Evolutionary conservation across 352 stramenopile species (phyloP).

Genomic region (Globisporangium spinosum): DNA sequence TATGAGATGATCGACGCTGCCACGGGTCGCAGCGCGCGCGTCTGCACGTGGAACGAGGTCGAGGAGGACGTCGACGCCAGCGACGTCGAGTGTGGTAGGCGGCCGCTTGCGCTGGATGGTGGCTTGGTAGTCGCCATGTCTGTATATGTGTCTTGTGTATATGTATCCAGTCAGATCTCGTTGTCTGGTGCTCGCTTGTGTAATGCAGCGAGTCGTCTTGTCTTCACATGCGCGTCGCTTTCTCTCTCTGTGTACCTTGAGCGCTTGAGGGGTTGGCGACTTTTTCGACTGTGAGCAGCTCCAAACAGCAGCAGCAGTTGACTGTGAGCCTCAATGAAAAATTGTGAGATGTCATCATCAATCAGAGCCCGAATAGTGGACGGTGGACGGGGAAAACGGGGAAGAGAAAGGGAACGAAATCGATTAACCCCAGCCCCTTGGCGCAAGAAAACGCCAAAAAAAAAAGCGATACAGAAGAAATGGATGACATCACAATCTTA

Average conservation of each 20-base stretch:
- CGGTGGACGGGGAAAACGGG: not conserved
- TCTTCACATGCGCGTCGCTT: not conserved
- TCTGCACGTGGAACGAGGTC: slow-evolving; percentile 29
- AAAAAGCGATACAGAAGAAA: no score
- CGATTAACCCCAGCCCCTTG: not conserved
- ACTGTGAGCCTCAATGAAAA: not conserved
- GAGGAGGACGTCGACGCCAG: slow-evolving; percentile 16
- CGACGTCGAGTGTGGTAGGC: slow-evolving; percentile 12
- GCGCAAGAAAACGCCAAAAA: not conserved
- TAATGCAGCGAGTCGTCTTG: not conserved
- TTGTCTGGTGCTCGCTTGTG: not conserved
- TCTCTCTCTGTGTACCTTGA: no score
- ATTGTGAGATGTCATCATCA: not conserved
- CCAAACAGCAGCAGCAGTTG: not conserved
- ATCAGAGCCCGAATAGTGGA: not conserved
- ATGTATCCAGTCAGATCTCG: not conserved
- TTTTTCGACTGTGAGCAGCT: not conserved
- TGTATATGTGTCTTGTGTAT: not conserved
- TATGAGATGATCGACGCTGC: slow-evolving; percentile 63
- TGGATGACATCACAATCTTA: no score
- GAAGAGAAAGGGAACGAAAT: not conserved
- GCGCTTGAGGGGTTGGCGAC: not conserved
- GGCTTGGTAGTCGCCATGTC: not conserved
- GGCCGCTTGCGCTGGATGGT: not conserved
- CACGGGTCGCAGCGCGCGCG: slow-evolving; percentile 57